Base-by-base conservation (phyloP, 2,329 filamentous ascomycete genomes). In the Biscogniauxia mediterranea region DNA sequence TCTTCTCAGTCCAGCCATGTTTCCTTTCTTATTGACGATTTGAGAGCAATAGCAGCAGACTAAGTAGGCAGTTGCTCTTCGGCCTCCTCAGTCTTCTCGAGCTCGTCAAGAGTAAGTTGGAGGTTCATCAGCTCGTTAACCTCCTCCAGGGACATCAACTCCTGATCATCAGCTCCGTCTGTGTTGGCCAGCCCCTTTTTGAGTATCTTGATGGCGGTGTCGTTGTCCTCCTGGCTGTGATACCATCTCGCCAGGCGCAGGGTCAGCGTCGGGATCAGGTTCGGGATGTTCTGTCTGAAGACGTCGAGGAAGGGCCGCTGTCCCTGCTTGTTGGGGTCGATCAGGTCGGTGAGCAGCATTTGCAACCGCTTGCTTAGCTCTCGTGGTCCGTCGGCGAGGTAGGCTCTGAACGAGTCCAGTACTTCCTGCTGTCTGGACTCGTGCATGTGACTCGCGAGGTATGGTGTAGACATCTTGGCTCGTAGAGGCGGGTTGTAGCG, bases 121-220 rank as follows among this genome's bases (percentile, higher is more conserved):
- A 55, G 53, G 28, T 55, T 46, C 53, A 55, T 55, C 25, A 55
- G n/a, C 17, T 55, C 53, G 17, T 21, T 46, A n/a, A 55, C 28
- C 15, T 55, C 53, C 26, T 46, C 28, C n/a, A 55, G 2, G 17
- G 53, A 42, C 53, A 55, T 55, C 2, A 55, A 5, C 17, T 42
- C 28, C 53, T 17, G 2, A 17, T n/a, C n/a, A 5, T 55, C 25
- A 2, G 53, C 53, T 1, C 53, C 53, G 2, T 55, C 53, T 20
- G 28, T 21, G 20, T 55, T 42, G 15, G 3, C 6, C 25, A 55
- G 20, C 19, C 8, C 32, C 7, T n/a, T 42, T 21, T n/a, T 42
- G 6, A 55, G n/a, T 17, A 42, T 19, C 25, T 21, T 13, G 53
- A 55, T 15, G 5, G 53, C 53, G 25, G 7, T 38, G 2, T 21